These are phyloP conservation scores for Tubosaeta sp. DNA, from an alignment of 768 basidiomycete species.

Conservation along the genomic window DNA sequence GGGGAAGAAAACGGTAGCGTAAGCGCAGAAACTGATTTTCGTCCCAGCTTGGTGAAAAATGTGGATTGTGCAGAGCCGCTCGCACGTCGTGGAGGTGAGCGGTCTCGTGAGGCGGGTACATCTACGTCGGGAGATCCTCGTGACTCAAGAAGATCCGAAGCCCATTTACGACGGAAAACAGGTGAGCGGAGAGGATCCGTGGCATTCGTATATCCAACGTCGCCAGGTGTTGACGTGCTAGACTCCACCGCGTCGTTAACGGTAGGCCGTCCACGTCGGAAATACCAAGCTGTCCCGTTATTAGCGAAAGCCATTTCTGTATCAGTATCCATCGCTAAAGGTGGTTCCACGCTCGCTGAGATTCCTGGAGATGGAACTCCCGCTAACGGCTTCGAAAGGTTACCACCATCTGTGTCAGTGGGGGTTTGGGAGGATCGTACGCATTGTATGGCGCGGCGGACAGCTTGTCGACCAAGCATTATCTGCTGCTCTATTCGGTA, in stretches of 20 bases:
- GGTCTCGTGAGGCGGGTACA: conserved; percentile 8
- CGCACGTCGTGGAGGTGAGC: conserved; percentile 6
- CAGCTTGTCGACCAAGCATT: conserved; percentile 66
- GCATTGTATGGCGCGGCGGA: conserved; percentile 54
- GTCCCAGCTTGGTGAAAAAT: conserved; percentile 42
- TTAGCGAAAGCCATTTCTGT: conserved; percentile 62
- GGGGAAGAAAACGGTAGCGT: conserved; percentile 33
- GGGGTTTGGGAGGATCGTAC: conserved; percentile 20
- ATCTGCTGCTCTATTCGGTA: conserved; percentile 81
- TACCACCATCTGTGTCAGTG: conserved; percentile 18
- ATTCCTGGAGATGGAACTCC: conserved; percentile 13
- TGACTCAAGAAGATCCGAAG: conserved; percentile 39
- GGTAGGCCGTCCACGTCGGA: conserved; percentile 42
- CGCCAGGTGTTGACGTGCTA: conserved; percentile 32
- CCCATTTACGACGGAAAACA: conserved; percentile 46
- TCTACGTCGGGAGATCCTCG: conserved; percentile 19
- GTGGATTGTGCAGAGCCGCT: conserved; percentile 21
- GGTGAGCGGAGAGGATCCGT: conserved; percentile 40
- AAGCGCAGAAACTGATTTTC: conserved; percentile 44
- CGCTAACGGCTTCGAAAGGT: conserved; percentile 21
- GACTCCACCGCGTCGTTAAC: conserved; percentile 25
- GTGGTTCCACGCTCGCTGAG: conserved; percentile 43
- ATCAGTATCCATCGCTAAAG: conserved; percentile 76
- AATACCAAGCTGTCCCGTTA: conserved; percentile 52
- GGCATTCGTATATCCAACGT: conserved; percentile 22